A percentile compares a stretch with the other conserved stretches of the same genome.
Evolutionary conservation across 139 green algal genomes (phyloP).

Genomic region (Coelastrella sp.): DNA sequence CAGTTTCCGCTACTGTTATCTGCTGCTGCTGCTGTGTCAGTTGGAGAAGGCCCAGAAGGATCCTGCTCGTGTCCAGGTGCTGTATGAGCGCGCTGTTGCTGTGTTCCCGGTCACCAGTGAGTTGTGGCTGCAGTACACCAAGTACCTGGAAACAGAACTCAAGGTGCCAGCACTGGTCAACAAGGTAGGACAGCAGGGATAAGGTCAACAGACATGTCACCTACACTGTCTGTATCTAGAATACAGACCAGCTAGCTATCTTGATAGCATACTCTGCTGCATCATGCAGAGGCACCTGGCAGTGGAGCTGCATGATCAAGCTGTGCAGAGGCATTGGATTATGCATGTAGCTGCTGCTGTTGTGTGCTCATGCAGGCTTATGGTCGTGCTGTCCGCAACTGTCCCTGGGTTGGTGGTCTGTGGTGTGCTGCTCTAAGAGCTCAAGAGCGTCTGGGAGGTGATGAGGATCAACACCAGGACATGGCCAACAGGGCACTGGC

Average conservation of each 20-base stretch:
- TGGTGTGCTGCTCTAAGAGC: constrained; percentile 72
- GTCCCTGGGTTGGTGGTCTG: constrained; percentile 83
- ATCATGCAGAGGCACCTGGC: no score
- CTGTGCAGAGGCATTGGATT: not conserved
- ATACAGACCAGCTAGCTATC: no score
- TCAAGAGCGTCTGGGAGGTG: constrained; percentile 51
- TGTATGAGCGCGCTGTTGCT: constrained; percentile 87
- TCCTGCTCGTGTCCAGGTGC: constrained; percentile 57
- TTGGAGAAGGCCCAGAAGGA: constrained; percentile 69
- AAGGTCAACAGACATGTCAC: no score
- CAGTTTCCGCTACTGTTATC: no score
- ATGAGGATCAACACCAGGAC: constrained; percentile 47
- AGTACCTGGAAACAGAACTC: constrained; percentile 73
- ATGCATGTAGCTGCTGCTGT: not conserved
- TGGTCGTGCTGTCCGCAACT: constrained; percentile 82
- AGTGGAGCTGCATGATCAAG: no score
- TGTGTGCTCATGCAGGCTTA: constrained; percentile 60
- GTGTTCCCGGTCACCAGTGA: constrained; percentile 83
- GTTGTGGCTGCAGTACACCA: constrained; percentile 84
- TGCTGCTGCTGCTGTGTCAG: constrained; percentile 8
- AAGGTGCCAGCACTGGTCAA: constrained; percentile 55
- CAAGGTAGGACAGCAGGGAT: not conserved
- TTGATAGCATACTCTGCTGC: no score
- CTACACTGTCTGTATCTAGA: no score
- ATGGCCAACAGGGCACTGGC: constrained; percentile 58